phyloP scores from a whole-genome alignment of 2,329 filamentous ascomycete genomes.

The Claviceps fusiformis region DNA sequence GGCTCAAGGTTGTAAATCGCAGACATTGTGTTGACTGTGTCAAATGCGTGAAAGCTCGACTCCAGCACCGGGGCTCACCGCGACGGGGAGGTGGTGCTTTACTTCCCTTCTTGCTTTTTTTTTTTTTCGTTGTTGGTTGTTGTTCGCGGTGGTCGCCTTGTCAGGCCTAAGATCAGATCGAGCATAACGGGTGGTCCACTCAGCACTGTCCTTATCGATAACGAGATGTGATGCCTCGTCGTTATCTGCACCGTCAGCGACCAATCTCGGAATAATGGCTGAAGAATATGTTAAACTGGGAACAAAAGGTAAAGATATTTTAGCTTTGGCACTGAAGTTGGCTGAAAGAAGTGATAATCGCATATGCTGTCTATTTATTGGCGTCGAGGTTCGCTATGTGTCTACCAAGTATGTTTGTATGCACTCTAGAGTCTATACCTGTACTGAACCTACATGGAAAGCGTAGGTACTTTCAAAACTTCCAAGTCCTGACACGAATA shows the following conservation, averaged over 20 bases:
- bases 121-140: background rate
- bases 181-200: background rate
- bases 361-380: too few relatives aligned
- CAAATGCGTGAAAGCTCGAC: background rate
- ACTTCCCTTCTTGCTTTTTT: background rate
- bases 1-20: constrained; percentile 89
- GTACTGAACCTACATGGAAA: too few relatives aligned
- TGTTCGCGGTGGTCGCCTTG: background rate
- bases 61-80: background rate
- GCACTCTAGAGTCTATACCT: too few relatives aligned
- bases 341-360: too few relatives aligned
- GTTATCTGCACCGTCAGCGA: background rate
- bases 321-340: too few relatives aligned
- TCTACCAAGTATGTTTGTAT: too few relatives aligned
- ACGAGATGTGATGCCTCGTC: background rate
- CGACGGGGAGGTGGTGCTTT: background rate
- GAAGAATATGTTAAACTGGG: too few relatives aligned
- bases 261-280: background rate
- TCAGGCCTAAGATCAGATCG: background rate
- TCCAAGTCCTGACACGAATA: too few relatives aligned
- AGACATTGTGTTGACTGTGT: constrained; percentile 54
- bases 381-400: too few relatives aligned
- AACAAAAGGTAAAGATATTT: too few relatives aligned
- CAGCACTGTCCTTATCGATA: background rate
- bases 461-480: too few relatives aligned